These are phyloP conservation scores for Brassica carinata DNA, from an alignment of 345 rosid genomes.

Conservation along the genomic window DNA sequence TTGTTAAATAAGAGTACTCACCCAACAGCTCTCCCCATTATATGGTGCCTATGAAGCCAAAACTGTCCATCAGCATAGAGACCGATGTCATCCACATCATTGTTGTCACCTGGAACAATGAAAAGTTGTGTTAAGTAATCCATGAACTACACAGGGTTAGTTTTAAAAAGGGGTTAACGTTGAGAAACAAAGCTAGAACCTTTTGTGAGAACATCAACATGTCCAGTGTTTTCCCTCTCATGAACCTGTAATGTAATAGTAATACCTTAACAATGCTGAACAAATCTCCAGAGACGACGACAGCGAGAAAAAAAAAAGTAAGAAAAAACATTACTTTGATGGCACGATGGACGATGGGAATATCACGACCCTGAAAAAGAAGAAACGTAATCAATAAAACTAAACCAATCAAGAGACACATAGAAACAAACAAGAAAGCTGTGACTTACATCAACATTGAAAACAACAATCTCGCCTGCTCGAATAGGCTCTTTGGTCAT, in stretches of 20 bases:
- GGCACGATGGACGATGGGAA: slow-evolving; percentile 97
- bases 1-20: slow-evolving; percentile 36
- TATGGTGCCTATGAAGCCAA: slow-evolving; percentile 69
- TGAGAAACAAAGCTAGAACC: slow-evolving; percentile 49
- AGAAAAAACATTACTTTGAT: slow-evolving; percentile 63
- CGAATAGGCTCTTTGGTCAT: slow-evolving; percentile 95
- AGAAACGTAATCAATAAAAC: slow-evolving; percentile 1
- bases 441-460: slow-evolving; percentile 77
- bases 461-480: slow-evolving; percentile 97
- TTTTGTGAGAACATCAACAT: slow-evolving; percentile 95
- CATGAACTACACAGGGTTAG: neutral
- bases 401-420: slow-evolving; percentile 4
- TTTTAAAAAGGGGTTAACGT: neutral
- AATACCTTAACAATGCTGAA: neutral
- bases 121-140: slow-evolving; percentile 3
- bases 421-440: neutral
- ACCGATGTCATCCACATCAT: slow-evolving; percentile 53
- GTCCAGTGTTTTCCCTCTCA: slow-evolving; percentile 74
- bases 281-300: neutral
- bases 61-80: slow-evolving; percentile 65
- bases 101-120: slow-evolving; percentile 63
- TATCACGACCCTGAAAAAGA: slow-evolving; percentile 80
- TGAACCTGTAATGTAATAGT: slow-evolving; percentile 62
- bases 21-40: slow-evolving; percentile 88
- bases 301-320: neutral